phyloP scores from a whole-genome alignment of 495 filamentous ascomycete species.

The Tricharina praecox region DNA sequence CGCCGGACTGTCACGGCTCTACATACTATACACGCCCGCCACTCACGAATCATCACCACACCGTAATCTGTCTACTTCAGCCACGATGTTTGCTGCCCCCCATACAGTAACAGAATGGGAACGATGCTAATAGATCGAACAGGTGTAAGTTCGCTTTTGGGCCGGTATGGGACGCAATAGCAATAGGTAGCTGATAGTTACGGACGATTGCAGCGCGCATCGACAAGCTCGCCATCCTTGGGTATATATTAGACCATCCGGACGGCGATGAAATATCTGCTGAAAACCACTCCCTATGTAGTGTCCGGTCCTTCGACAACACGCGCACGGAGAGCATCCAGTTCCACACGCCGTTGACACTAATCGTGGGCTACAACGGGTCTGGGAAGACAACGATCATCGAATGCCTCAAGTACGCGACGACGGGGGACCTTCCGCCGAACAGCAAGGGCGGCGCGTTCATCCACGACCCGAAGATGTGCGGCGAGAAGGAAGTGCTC shows the following conservation, averaged over 20 bases:
- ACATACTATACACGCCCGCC: too few relatives aligned
- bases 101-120: too few relatives aligned
- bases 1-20: too few relatives aligned
- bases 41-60: too few relatives aligned
- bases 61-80: too few relatives aligned
- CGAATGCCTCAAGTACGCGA: conserved; percentile 96
- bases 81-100: too few relatives aligned
- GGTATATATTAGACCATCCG: too few relatives aligned
- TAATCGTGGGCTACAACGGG: conserved; percentile 94
- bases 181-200: background rate
- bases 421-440: conserved; percentile 80
- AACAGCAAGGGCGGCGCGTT: conserved; percentile 92
- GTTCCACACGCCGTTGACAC: conserved; percentile 75
- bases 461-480: conserved; percentile 83
- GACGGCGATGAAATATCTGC: too few relatives aligned
- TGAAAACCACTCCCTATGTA: too few relatives aligned
- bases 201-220: conserved; percentile 59
- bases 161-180: background rate
- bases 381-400: conserved; percentile 98
- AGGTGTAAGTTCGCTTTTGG: background rate
- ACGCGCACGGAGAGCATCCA: conserved; percentile 60
- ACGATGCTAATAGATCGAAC: too few relatives aligned
- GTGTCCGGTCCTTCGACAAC: conserved; percentile 84
- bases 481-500: conserved; percentile 73
- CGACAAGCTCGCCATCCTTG: conserved; percentile 72